Percentiles rank a stretch among this genome's conserved stretches.
Evolutionary conservation across 2,329 filamentous ascomycete genomes (phyloP).

Genomic region (Calonectria pseudoreteaudii): DNA sequence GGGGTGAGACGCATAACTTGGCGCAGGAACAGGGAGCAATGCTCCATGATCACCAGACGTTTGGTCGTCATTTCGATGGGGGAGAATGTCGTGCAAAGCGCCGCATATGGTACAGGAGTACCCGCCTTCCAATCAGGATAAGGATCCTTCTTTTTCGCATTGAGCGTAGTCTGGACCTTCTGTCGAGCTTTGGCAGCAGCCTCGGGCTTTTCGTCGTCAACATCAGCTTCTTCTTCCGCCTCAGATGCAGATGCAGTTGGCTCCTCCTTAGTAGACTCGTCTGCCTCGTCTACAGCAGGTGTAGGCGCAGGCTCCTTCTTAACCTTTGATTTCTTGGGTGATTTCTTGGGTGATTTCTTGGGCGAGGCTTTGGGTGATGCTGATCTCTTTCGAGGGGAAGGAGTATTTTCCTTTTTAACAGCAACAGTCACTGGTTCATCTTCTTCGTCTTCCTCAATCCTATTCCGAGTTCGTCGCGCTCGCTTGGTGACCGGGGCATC

Average conservation of each 20-base stretch:
- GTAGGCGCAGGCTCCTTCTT: constrained; percentile 30
- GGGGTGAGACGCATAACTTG: constrained; percentile 95
- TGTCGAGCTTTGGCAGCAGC: constrained; percentile 80
- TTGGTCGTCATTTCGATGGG: constrained; percentile 96
- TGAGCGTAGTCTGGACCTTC: constrained; percentile 82
- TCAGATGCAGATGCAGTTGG: constrained; percentile 52
- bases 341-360: constrained; percentile 34
- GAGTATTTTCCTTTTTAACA: constrained; percentile 32
- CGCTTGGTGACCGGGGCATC: constrained; percentile 72
- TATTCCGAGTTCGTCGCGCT: constrained; percentile 58
- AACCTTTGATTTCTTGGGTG: constrained; percentile 34
- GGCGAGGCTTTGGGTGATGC: neutral
- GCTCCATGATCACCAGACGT: constrained; percentile 85
- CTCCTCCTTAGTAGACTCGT: constrained; percentile 45
- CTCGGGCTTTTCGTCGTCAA: constrained; percentile 74
- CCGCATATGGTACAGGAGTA: constrained; percentile 91
- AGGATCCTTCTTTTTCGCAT: constrained; percentile 77
- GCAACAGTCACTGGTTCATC: constrained; percentile 55
- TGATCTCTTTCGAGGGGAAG: neutral
- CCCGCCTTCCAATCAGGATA: constrained; percentile 96
- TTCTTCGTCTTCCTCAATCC: constrained; percentile 66
- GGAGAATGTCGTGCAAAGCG: constrained; percentile 93
- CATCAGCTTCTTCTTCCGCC: constrained; percentile 60
- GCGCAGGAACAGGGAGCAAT: constrained; percentile 90
- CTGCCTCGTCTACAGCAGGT: constrained; percentile 21